Percentiles rank a stretch among this genome's conserved stretches.
phyloP scores from a whole-genome alignment of 164 flowering plant species.

The Taxillus chinensis region DNA sequence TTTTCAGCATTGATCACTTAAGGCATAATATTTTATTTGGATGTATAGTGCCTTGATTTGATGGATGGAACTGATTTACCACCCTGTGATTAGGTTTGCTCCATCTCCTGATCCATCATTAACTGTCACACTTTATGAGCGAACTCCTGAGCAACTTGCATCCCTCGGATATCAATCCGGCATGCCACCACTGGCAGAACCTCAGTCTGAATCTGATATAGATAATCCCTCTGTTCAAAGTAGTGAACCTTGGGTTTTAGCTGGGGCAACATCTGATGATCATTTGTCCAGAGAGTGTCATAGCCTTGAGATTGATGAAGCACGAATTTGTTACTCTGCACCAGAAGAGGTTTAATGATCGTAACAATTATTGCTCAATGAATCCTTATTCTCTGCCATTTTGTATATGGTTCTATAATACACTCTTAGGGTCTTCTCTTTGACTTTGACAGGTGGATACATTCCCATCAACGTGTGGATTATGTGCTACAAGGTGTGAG shows the following conservation, averaged over 20 bases:
- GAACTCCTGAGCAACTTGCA: conserved; percentile 82
- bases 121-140: conserved; percentile 68
- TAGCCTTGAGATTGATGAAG: conserved; percentile 65
- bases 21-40: too few relatives aligned
- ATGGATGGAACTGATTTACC: neutral
- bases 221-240: conserved; percentile 11
- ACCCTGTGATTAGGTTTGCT: conserved; percentile 41
- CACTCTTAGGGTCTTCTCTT: neutral
- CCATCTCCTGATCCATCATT: conserved; percentile 80
- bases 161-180: conserved; percentile 61
- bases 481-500: conserved; percentile 64
- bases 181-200: conserved; percentile 28
- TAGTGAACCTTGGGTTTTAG: conserved; percentile 57
- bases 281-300: conserved; percentile 79
- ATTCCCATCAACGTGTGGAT: conserved; percentile 95
- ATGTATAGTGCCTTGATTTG: neutral
- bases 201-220: conserved; percentile 17
- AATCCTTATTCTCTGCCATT: neutral
- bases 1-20: too few relatives aligned
- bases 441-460: conserved; percentile 68
- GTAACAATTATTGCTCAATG: neutral
- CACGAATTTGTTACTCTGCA: conserved; percentile 76
- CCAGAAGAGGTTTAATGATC: conserved; percentile 67
- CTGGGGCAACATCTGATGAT: conserved; percentile 72
- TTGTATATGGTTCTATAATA: neutral